phyloP scores from a whole-genome alignment of 2,329 filamentous ascomycete genomes.

The Trichoderma gracile region DNA sequence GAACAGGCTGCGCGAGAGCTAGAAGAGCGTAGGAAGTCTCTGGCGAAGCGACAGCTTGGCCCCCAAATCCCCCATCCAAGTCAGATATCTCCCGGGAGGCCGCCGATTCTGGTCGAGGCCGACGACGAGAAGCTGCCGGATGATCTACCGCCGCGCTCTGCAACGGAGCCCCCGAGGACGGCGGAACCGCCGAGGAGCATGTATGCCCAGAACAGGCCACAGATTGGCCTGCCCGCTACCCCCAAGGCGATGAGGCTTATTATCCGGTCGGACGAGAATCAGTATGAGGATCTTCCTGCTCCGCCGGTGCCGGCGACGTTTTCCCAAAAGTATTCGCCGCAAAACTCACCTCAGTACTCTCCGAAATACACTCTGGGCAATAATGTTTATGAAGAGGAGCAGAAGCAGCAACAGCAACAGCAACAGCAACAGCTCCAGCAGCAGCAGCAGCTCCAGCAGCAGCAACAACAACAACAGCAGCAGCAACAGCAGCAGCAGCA shows the following conservation, averaged over 20 bases:
- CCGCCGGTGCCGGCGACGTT: constrained; percentile 54
- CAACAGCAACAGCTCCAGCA: background rate
- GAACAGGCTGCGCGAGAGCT: constrained; percentile 80
- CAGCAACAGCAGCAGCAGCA: background rate
- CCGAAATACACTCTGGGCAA: constrained; percentile 37
- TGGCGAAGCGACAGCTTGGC: constrained; percentile 76
- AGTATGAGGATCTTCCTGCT: constrained; percentile 44
- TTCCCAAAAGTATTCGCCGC: constrained; percentile 45
- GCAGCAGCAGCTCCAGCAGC: constrained; percentile 23
- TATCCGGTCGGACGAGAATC: constrained; percentile 57
- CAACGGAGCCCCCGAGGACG: constrained; percentile 62
- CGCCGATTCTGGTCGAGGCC: constrained; percentile 43
- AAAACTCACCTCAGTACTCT: constrained; percentile 34
- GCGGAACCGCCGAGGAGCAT: constrained; percentile 61
- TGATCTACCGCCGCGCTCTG: constrained; percentile 59
- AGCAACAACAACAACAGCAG: constrained; percentile 28
- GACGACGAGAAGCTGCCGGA: constrained; percentile 45
- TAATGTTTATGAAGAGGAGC: constrained; percentile 17
- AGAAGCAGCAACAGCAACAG: background rate
- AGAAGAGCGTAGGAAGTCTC: constrained; percentile 81
- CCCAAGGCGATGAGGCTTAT: constrained; percentile 87
- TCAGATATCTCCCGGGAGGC: constrained; percentile 43
- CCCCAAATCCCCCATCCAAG: constrained; percentile 77
- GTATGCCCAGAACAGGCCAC: constrained; percentile 51
- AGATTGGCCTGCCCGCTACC: constrained; percentile 82